phyloP scores from a whole-genome alignment of 306 rosid species.

The Vigna mungo region DNA sequence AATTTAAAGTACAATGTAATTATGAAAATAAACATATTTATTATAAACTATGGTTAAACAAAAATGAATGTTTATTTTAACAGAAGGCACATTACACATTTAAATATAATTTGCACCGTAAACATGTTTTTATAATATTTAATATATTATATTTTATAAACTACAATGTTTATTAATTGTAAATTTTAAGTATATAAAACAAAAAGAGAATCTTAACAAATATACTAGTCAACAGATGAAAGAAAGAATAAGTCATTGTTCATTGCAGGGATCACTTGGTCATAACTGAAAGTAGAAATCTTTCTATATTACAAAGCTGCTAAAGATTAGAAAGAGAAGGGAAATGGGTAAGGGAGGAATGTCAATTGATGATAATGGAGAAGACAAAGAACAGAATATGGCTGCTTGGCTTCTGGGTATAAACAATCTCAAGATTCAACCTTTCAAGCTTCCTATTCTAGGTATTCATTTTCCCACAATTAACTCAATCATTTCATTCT shows the following conservation, averaged over 20 bases:
- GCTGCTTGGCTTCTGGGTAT: constrained; percentile 89
- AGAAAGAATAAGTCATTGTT: background rate
- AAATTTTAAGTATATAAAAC: background rate
- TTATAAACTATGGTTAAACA: background rate
- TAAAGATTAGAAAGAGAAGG: constrained; percentile 10
- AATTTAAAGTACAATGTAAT: background rate
- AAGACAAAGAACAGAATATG: constrained; percentile 71
- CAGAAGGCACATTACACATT: background rate
- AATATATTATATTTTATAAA: background rate
- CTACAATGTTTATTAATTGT: background rate
- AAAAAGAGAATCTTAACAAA: background rate
- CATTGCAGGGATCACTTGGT: too few relatives aligned
- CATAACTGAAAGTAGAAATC: background rate
- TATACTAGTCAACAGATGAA: too few relatives aligned
- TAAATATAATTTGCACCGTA: background rate
- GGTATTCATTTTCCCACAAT: constrained; percentile 51
- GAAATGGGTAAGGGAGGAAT: constrained; percentile 80
- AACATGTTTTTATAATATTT: background rate
- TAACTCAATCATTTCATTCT: background rate
- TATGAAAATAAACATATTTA: too few relatives aligned
- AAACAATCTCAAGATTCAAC: constrained; percentile 83
- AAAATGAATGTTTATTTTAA: background rate
- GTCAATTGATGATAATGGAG: constrained; percentile 59
- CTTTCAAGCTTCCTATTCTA: constrained; percentile 80
- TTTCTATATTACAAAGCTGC: background rate